A percentile compares a stretch with the other conserved stretches of the same genome.
These are phyloP conservation scores for Naganishia sp. DNA, from an alignment of 1,284 basidiomycete genomes.

Conservation along the genomic window DNA sequence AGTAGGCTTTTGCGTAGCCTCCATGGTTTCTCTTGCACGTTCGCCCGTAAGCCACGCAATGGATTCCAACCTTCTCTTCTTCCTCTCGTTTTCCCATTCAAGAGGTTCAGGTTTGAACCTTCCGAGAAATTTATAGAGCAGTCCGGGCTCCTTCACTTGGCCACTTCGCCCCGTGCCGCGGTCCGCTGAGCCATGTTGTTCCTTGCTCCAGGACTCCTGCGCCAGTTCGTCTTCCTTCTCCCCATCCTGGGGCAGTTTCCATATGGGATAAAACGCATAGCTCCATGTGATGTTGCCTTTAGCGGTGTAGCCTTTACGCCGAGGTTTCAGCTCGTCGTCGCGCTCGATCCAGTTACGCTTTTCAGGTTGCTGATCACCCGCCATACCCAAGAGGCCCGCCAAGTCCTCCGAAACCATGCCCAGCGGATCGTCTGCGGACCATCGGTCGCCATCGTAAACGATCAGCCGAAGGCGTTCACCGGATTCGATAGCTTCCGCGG, in stretches of 20 bases:
- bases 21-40: conserved; percentile 50
- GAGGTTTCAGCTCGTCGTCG: conserved; percentile 40
- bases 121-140: conserved; percentile 32
- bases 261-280: conserved; percentile 49
- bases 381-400: conserved; percentile 47
- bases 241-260: conserved; percentile 46
- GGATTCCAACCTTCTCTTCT: conserved; percentile 46
- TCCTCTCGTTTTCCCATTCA: conserved; percentile 48
- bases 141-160: conserved; percentile 18
- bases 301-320: conserved; percentile 43
- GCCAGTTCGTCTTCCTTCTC: conserved; percentile 33
- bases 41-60: conserved; percentile 51
- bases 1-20: conserved; percentile 45
- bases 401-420: conserved; percentile 54
- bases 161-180: conserved; percentile 22
- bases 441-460: conserved; percentile 54
- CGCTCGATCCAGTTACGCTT: conserved; percentile 40
- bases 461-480: conserved; percentile 49
- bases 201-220: conserved; percentile 25
- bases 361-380: conserved; percentile 35
- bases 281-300: conserved; percentile 48
- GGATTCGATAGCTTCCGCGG: conserved; percentile 46
- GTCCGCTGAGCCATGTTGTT: conserved; percentile 14
- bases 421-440: conserved; percentile 55
- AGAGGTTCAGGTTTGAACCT: conserved; percentile 32